Evolutionary conservation across 1,139 yeast species (phyloP).

Genomic region (Dujonia santamariae): DNA sequence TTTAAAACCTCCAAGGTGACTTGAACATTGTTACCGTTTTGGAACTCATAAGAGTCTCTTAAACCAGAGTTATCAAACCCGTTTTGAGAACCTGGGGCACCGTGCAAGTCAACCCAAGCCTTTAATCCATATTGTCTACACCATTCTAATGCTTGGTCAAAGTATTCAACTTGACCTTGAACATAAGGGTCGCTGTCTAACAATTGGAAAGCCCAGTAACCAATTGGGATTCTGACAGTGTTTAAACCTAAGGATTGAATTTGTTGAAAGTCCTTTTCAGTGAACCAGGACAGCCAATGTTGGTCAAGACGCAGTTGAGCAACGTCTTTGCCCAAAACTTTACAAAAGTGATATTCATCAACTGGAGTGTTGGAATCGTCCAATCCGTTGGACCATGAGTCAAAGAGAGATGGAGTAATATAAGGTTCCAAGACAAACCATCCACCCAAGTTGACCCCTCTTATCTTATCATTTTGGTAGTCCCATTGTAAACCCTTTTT

Average conservation of each 20-base stretch:
- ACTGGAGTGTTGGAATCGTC: conserved; percentile 56
- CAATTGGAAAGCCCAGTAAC: conserved; percentile 88
- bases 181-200: conserved; percentile 79
- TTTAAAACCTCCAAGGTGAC: conserved; percentile 52
- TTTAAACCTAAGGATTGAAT: conserved; percentile 72
- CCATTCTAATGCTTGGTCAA: conserved; percentile 80
- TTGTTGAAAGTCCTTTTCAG: conserved; percentile 65
- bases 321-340: conserved; percentile 57
- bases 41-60: conserved; percentile 64
- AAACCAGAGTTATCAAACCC: conserved; percentile 95
- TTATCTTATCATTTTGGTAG: conserved; percentile 50
- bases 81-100: conserved; percentile 96
- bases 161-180: conserved; percentile 72
- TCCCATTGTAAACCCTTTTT: conserved; percentile 29
- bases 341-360: conserved; percentile 78
- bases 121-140: conserved; percentile 58
- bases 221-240: conserved; percentile 86
- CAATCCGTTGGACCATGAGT: conserved; percentile 31
- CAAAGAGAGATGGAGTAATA: conserved; percentile 81
- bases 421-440: conserved; percentile 87
- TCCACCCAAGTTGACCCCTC: conserved; percentile 89
- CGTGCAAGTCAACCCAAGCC: conserved; percentile 92
- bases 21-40: conserved; percentile 47
- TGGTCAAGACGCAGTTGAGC: conserved; percentile 50
- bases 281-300: conserved; percentile 83